Evolutionary conservation across 305 asterid species (phyloP), one percentile per base, ranked within the genome.

Genomic region (Fraxinus ornus): DNA sequence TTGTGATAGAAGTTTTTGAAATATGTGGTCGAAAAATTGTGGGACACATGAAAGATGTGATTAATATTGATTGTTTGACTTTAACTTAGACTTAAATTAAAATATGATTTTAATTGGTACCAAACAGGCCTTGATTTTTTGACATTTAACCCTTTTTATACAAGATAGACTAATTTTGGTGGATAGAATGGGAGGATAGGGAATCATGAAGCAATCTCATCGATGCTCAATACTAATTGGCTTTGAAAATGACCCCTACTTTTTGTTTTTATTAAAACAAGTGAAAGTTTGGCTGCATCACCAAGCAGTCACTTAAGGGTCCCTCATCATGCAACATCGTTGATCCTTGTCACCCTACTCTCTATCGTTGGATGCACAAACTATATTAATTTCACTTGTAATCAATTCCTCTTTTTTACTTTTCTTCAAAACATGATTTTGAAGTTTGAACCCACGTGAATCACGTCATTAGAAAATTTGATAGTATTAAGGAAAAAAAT

Each of bases 231-330:
- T 78, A 80, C 77, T 80, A 74, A 85, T 81, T 79, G 55, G 37
- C 24, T 76, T 71, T 32, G 89, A 91, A 70, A 88, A 85, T 79
- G 90, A 89, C 88, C 79, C 71, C 49, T 33, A 37, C 3, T 81
- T 86, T 86, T 86, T 86, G 86, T n/a, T 86, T 85, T 79, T 36
- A 44, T 55, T 32, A 62, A 78, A 55, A 79, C 80, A 85, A 78
- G 83, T 79, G 60, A 17, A 83, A 60, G 80, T 83, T 76, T 78
- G 89, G 85, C 89, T 83, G 89, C 44, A 37, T 35, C 44, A 37
- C 44, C 89, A 84, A 39, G 26, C 68, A 60, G 66, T 71, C 85
- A 72, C 62, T 17, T 15, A 30, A 24, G 77, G 91, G 88, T 41
- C 89, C 91, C 82, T 73, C 26, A 85, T 86, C 84, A 76, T 84